Base-by-base conservation (phyloP, 441 rosid species). In the Corymbia calophylla region DNA sequence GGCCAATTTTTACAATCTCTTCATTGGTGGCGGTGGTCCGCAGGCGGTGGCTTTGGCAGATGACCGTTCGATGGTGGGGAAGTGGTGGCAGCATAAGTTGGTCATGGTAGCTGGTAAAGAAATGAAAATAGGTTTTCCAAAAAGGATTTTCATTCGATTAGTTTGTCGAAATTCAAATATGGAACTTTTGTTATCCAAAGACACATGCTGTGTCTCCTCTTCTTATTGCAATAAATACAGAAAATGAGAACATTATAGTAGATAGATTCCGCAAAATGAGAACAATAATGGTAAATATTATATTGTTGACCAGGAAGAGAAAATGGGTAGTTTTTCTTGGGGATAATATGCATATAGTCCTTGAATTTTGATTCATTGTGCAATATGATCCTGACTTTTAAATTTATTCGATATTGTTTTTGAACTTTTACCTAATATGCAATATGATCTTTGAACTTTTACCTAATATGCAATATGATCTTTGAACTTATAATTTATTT, bases 331-430 rank as follows among this genome's bases (percentile, higher is more conserved):
- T 77, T 44, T 44, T 44, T 44, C n/a, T 58, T 0, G 0, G n/a
- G 64, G 0, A 58, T 58, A 2, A 2, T 9, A 25, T 10, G n/a
- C 14, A 58, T 23, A 58, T 25, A 10, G n/a, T 58, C 10, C 1
- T 0, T 10, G 0, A 25, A 58, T n/a, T 9, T 58, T 58, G 6
- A 39, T 29, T 25, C 3, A 10, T 23, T 58, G 25, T 25, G 1
- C 0, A 58, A 25, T 58, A 1, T 56, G 3, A 23, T 56, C 8
- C 0, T 56, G 2, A 56, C 9, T 3, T 23, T 56, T 23, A 21
- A 23, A 56, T 56, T 56, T 23, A 0, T 0, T 23, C 0, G 23
- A 23, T 58, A 1, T 10, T 1, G 10, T 58, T 0, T 0, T 0
- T 39, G 5, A 39, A 39, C 44, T 39, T 39, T 35, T 5, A 3